Conservation (phyloP, 768 basidiomycete species). For the Asterophora parasitica region DNA sequence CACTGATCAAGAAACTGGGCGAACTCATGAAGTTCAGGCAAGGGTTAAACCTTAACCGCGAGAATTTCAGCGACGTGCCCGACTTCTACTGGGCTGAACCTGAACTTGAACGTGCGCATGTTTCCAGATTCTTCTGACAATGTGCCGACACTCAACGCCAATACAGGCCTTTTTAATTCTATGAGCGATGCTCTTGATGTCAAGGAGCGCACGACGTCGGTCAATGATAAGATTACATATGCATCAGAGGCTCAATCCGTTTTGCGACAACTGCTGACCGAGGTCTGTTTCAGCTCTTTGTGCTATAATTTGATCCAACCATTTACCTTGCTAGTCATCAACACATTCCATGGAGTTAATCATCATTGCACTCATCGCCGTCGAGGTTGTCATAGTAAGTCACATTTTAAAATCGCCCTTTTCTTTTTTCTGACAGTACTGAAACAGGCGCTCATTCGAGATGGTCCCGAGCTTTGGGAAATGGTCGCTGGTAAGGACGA, state of each 20-base stretch:
- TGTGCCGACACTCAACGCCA: not conserved
- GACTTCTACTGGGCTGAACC: constrained; percentile 97
- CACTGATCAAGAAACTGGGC: constrained; percentile 89
- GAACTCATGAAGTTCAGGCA: constrained; percentile 90
- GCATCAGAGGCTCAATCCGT: constrained; percentile 88
- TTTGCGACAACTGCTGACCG: constrained; percentile 82
- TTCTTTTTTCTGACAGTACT: not conserved
- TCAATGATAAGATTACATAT: constrained; percentile 92
- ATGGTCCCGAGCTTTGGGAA: constrained; percentile 73
- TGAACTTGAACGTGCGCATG: constrained; percentile 67
- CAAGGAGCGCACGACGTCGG: constrained; percentile 68
- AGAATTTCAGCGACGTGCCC: constrained; percentile 85
- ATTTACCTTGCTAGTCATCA: constrained; percentile 55
- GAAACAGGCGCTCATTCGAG: constrained; percentile 64
- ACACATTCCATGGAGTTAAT: constrained; percentile 92
- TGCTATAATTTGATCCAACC: constrained; percentile 1
- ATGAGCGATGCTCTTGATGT: constrained; percentile 86
- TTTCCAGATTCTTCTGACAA: not conserved
- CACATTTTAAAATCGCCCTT: not conserved
- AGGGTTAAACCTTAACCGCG: constrained; percentile 82
- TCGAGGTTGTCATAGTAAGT: constrained; percentile 84
- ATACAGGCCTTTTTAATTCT: constrained; percentile 76
- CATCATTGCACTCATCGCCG: constrained; percentile 91
- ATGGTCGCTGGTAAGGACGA: constrained; percentile 37
- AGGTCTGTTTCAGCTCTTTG: constrained; percentile 39